Evolutionary conservation across 1,284 basidiomycete genomes (phyloP), one percentile per base, ranked within the genome.

Genomic region (Meripilus lineatus): DNA sequence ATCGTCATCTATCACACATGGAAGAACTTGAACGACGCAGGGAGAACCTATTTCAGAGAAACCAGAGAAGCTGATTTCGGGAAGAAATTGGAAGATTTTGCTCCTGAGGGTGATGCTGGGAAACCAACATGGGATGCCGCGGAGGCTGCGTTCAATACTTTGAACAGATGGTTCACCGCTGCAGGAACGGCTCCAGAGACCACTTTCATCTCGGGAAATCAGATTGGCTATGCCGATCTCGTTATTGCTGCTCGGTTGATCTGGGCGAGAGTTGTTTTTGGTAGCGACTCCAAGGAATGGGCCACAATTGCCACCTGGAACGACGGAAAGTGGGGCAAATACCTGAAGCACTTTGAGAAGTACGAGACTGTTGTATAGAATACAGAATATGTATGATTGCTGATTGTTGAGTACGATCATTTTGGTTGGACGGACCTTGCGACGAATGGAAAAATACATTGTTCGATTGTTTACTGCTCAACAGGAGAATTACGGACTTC

Each of bases 41-140:
- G n/a, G n/a, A n/a, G n/a, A 30, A n/a, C 8, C 8, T 72, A 71
- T 52, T 72, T 69, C 53, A 55, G 65, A 20, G 40, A 48, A 17
- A 67, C 65, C 10, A 56, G 68, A 25, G 66, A 69, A 53, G 48
- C 45, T 38, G 11, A n/a, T 5, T 65, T 62, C 26, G 66, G 64
- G 7, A 59, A 57, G 46, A 58, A 49, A 15, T 47, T 74, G 26
- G 68, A 70, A 48, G 46, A 23, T 26, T 25, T 5, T 17, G 17
- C 17, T 36, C 34, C 17, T 20, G 34, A 21, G 22, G 41, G 17
- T 22, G 15, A 20, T 15, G 47, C 41, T 10, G 51, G 50, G 34
- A 42, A 45, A 38, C 28, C n/a, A n/a, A n/a, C 40, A 24, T 54
- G 50, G 51, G 38, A 32, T 20, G 42, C 37, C 23, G 23, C 51